Percentiles rank a stretch among this genome's conserved stretches.
phyloP scores from a whole-genome alignment of 495 filamentous ascomycete genomes.

The Penicillium lagena region DNA sequence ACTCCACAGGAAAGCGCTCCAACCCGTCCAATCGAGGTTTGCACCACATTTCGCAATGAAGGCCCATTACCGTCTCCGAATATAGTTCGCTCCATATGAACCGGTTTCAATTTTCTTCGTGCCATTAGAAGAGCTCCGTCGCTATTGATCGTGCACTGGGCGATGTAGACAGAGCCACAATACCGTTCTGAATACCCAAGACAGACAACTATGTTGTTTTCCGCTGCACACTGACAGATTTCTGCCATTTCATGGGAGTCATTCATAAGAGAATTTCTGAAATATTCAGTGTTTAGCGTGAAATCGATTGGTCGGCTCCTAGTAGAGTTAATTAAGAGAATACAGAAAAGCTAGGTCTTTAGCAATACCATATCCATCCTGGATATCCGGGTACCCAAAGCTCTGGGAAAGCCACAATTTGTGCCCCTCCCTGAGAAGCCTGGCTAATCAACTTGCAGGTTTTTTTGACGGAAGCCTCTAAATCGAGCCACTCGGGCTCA shows the following conservation, averaged over 20 bases:
- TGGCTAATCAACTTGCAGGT: no score
- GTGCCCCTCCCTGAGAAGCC: slow-evolving; percentile 35
- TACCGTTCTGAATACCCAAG: slow-evolving; percentile 50
- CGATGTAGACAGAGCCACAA: slow-evolving; percentile 46
- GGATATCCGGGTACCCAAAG: slow-evolving; percentile 53
- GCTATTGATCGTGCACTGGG: slow-evolving; percentile 44
- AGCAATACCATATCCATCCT: slow-evolving; percentile 49
- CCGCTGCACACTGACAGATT: slow-evolving; percentile 33
- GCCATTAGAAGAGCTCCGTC: slow-evolving; percentile 38
- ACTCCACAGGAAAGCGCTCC: slow-evolving; percentile 40
- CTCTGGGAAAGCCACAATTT: slow-evolving; percentile 50
- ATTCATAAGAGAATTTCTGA: slow-evolving; percentile 41
- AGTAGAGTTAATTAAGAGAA: background rate
- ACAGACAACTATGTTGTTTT: slow-evolving; percentile 39
- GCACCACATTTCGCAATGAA: slow-evolving; percentile 33
- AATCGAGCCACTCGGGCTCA: no score
- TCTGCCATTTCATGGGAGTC: slow-evolving; percentile 41
- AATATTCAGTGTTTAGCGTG: slow-evolving; percentile 36
- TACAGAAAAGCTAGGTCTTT: background rate
- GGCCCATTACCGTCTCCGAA: slow-evolving; percentile 49
- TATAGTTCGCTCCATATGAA: slow-evolving; percentile 57
- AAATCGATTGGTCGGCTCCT: slow-evolving; percentile 42
- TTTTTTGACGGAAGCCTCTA: no score
- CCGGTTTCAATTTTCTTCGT: slow-evolving; percentile 54
- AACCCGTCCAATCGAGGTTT: slow-evolving; percentile 36